Evolutionary conservation across 208 protist genomes (phyloP), one percentile per base, ranked within the genome.

Genomic region (Trichomonas gallinae): DNA sequence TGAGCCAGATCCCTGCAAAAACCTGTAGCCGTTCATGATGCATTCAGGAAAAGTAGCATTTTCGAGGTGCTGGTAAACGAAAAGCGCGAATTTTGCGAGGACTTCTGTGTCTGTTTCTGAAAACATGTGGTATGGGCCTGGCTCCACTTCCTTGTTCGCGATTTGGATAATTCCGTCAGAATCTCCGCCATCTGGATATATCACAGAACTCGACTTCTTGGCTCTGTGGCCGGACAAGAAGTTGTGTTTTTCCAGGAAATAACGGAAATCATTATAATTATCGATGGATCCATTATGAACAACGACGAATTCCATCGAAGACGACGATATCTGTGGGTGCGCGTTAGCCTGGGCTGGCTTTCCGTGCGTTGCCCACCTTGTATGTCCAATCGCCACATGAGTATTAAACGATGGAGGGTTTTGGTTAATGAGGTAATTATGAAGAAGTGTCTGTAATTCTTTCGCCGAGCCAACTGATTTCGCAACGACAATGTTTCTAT

Each of bases 331-430:
- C 23, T 97, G 97, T 36, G 97, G 97, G 44, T 97, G 97, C 2
- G 96, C 96, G 45, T 97, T 97, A 10, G 83, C 51, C 6, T 96
- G 96, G 0, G 45, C 97, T 89, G 97, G 97, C 31, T 23, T 21
- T 63, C 98, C 98, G 96, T 98, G 97, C 8, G 98, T 98, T n/a
- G 98, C 98, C 98, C 98, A 98, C 49, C 98, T 97, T 31, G 98
- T 98, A 93, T 98, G 98, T n/a, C 97, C 98, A 87, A 98, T 97
- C 51, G 44, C 87, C 8, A 93, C 44, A 17, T 93, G 40, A n/a
- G 38, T 23, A 31, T n/a, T 46, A 48, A 89, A 89, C 9, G 34
- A 45, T 36, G 81, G 81, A 6, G 81, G 36, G 17, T 40, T 13
- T 89, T 45, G 34, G 34, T 13, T 0, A 9, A 8, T 15, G 17